Evolutionary conservation across 2,329 filamentous ascomycete species (phyloP), one percentile per base, ranked within the genome.

Genomic region (Cladosporium colombiae): DNA sequence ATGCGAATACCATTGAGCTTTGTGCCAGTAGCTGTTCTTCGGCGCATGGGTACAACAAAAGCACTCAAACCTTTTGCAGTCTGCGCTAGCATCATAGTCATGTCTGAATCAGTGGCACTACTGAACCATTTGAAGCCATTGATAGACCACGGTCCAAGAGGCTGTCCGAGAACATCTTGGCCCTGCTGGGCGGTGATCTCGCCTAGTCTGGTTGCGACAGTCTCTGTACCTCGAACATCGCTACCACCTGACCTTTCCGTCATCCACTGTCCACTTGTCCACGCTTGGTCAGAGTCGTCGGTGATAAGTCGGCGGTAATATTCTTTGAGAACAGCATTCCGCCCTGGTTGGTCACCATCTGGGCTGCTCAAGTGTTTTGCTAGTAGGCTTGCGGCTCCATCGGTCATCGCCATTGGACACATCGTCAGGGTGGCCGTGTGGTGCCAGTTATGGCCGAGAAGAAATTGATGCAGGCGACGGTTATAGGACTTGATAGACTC

Each of bases 191-290:
- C 27, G 11, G 18, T 53, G 4, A 14, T 16, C 10, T 55, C 40
- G 23, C n/a, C 14, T 33, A 46, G 27, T 33, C 56, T 49, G 18
- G 23, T 66, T 6, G 68, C 70, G 5, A 85, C 76, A 0, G 89
- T 91, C 75, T 92, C 89, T 0, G 87, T 90, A 44, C 84, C 82
- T 3, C 86, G 86, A 1, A 91, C 88, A 71, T 92, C 89, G 68
- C 87, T 90, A 0, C 89, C 89, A 1, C 89, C 89, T 0, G 83
- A 82, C 2, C 89, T 82, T 70, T 91, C 89, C 0, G 89, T 92
- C 89, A 92, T 91, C 89, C 90, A 92, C 74, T 92, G 89, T 0
- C 89, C 89, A 49, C 85, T 89, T 0, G 89, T 92, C 89, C 89
- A 92, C 0, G 86, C 85, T 21, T 76, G 69, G 0, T 71, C 64